Percentiles rank a stretch among this genome's conserved stretches.
Conservation (phyloP, 2,329 filamentous ascomycete genomes). For the Geoglossum cookeanum region DNA sequence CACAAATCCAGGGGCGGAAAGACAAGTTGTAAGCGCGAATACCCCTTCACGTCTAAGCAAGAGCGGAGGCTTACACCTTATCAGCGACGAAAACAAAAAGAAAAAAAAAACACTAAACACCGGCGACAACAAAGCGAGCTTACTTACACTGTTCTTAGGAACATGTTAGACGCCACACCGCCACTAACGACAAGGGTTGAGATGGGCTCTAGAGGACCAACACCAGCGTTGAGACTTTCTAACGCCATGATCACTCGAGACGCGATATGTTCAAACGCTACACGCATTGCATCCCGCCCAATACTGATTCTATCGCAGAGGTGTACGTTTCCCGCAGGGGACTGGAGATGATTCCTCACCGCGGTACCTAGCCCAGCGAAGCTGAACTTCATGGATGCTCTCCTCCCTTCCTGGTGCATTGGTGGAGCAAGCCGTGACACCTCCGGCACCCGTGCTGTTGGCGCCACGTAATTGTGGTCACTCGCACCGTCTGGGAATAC, state of each 20-base stretch:
- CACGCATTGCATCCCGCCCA: constrained; percentile 54
- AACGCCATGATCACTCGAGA: constrained; percentile 55
- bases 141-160: constrained; percentile 44
- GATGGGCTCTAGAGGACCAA: constrained; percentile 16
- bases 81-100: constrained; percentile 18
- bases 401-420: constrained; percentile 33
- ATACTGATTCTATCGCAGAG: constrained; percentile 46
- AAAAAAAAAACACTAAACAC: too few relatives aligned
- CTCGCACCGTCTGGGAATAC: constrained; percentile 39
- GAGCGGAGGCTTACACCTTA: constrained; percentile 21
- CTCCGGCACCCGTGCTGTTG: constrained; percentile 38
- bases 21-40: constrained; percentile 38
- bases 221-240: constrained; percentile 12
- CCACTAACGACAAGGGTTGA: constrained; percentile 64
- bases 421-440: constrained; percentile 43
- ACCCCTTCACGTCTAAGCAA: constrained; percentile 50
- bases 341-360: constrained; percentile 29
- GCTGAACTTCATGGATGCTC: constrained; percentile 41
- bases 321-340: constrained; percentile 18
- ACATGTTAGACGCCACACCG: constrained; percentile 74
- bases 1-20: constrained; percentile 65
- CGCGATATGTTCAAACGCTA: constrained; percentile 74
- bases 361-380: constrained; percentile 55
- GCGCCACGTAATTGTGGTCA: constrained; percentile 35
- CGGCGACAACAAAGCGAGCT: background rate